Evolutionary conservation across 2,329 filamentous ascomycete genomes (phyloP).

Genomic region (Xylaria digitata): DNA sequence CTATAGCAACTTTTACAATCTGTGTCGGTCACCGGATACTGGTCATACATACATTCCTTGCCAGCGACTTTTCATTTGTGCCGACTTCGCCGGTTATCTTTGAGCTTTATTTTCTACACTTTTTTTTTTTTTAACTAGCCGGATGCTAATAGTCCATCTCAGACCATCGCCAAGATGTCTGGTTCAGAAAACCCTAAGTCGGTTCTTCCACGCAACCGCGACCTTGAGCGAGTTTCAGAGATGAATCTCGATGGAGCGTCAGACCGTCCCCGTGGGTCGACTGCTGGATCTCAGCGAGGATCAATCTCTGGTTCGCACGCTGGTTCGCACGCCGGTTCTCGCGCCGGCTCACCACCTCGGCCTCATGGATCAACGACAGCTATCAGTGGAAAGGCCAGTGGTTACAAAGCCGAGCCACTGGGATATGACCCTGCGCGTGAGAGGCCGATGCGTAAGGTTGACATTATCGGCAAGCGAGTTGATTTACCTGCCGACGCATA

Average conservation of each 20-base stretch:
- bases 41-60: background rate
- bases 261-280: conserved; percentile 31
- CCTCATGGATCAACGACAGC: background rate
- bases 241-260: conserved; percentile 42
- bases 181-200: background rate
- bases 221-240: conserved; percentile 30
- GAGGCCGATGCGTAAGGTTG: conserved; percentile 44
- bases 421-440: conserved; percentile 40
- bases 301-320: conserved; percentile 19
- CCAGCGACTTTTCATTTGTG: background rate
- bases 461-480: conserved; percentile 59
- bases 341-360: conserved; percentile 20
- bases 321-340: conserved; percentile 32
- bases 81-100: background rate
- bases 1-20: background rate
- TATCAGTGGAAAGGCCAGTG: conserved; percentile 4
- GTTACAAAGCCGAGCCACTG: conserved; percentile 9
- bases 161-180: conserved; percentile 26
- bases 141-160: background rate
- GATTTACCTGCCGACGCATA: conserved; percentile 71
- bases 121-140: too few relatives aligned
- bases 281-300: conserved; percentile 21
- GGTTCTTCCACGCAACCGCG: conserved; percentile 16
- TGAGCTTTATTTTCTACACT: background rate
- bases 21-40: background rate